Base-by-base conservation (phyloP, 164 flowering plant species). In the Stephania cephalantha region DNA sequence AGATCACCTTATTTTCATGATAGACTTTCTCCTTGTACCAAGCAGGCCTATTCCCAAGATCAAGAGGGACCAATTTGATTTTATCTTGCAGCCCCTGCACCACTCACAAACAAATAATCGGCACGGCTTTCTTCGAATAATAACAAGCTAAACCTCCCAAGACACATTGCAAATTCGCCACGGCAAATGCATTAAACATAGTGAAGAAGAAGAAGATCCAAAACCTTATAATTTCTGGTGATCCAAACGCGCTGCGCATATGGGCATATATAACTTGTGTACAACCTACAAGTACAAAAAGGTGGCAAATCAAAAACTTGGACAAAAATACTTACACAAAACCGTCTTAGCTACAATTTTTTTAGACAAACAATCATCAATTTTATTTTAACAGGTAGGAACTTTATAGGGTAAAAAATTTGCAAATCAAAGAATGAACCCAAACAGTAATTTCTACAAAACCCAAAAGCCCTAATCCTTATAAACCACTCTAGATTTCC, bases 21-120 rank as follows among this genome's bases (percentile, higher is more conserved):
- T 91, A 87, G 18, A 91, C 91, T 84, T 91, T 93, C 82, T 93
- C 96, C 85, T 89, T 93, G 85, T 93, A 93, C 98, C 98, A 93
- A 75, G 81, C 82, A 77, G 98, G 98, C 74, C 92, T 84, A 78
- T 91, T 82, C 44, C 79, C 78, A 69, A 92, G 86, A 83, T 91
- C 85, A 73, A 92, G 84, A 3, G 94, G 88, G 48, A 92, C 90
- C 83, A 91, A 78, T 77, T 88, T 82, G 58, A 90, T 91, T 80
- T 82, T 78, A 17, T 91, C 92, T 74, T 90, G 90, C 80, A 90
- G 80, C 17, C 93, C 95, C 97, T 92, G 88, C 71, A 73, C 61
- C 63, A 8, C 52, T 12, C 46, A 55, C 29, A 35, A 69, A 30
- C 17, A 55, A 48, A 71, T 17, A 63, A 50, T 63, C 3, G 17